Evolutionary conservation across 2,329 filamentous ascomycete species (phyloP).

Genomic region (Drechslerella stenobrocha): DNA sequence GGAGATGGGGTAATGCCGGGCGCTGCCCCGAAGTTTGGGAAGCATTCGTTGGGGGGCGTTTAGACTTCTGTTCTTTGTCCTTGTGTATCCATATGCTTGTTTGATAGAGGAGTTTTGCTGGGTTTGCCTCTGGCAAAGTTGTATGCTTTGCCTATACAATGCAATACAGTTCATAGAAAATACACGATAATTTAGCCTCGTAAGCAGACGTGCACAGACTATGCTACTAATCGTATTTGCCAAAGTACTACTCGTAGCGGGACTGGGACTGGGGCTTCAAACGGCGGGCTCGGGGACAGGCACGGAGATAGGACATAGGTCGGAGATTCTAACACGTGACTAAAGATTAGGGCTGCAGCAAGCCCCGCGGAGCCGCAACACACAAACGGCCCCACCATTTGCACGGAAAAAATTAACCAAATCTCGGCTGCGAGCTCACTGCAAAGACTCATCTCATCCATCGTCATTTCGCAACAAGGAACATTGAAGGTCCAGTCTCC

Average conservation of each 20-base stretch:
- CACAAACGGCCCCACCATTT: slow-evolving; percentile 27
- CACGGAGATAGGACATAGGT: too few species aligned
- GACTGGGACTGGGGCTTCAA: too few species aligned
- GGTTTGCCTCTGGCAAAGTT: too few species aligned
- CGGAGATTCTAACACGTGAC: slow-evolving; percentile 17
- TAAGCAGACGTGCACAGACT: too few species aligned
- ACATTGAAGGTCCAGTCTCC: slow-evolving; percentile 49
- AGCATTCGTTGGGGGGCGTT: slow-evolving; percentile 9
- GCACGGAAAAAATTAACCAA: slow-evolving; percentile 11
- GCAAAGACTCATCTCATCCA: slow-evolving; percentile 33
- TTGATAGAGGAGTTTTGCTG: slow-evolving; percentile 37
- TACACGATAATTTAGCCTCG: too few species aligned
- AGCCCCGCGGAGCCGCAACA: slow-evolving; percentile 18
- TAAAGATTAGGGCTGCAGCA: slow-evolving; percentile 25
- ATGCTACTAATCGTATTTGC: too few species aligned
- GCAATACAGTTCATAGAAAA: too few species aligned
- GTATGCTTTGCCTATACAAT: too few species aligned
- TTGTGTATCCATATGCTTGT: slow-evolving; percentile 2
- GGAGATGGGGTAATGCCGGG: neutral
- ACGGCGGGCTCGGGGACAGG: too few species aligned
- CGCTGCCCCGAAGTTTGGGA: neutral
- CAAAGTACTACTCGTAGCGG: too few species aligned
- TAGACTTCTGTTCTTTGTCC: slow-evolving; percentile 12
- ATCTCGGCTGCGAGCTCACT: slow-evolving; percentile 17
- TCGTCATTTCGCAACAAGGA: slow-evolving; percentile 20